These are phyloP conservation scores for Melampsora larici-populina DNA, from an alignment of 1,284 basidiomycete genomes.

Conservation along the genomic window DNA sequence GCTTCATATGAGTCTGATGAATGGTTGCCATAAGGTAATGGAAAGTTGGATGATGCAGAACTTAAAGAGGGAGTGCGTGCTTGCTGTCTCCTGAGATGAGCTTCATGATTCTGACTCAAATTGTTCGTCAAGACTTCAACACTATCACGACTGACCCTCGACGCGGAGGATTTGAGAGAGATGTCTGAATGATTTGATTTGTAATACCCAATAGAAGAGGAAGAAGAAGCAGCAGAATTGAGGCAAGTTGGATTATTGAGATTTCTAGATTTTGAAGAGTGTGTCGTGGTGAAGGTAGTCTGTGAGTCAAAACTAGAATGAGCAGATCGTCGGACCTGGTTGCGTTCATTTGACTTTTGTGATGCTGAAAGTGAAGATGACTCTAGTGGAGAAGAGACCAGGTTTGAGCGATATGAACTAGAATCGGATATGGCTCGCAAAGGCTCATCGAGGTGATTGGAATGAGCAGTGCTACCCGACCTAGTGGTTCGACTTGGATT, in stretches of 20 bases:
- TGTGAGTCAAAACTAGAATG: conserved; percentile 28
- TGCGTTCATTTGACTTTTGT: background rate
- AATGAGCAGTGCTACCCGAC: background rate
- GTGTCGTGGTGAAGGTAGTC: conserved; percentile 14
- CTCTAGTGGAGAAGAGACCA: background rate
- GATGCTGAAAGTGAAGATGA: background rate
- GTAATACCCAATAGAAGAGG: conserved; percentile 28
- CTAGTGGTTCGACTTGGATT: background rate
- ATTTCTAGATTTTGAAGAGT: conserved; percentile 14
- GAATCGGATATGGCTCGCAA: background rate
- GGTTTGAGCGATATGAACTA: background rate
- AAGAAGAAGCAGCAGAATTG: background rate
- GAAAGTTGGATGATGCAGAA: conserved; percentile 10
- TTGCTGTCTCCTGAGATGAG: background rate
- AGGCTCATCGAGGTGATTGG: background rate
- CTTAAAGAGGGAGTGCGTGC: conserved; percentile 8
- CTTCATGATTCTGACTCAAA: conserved; percentile 1
- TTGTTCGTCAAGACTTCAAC: too few relatives aligned
- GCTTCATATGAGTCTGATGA: conserved; percentile 34
- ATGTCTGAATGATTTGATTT: conserved; percentile 15
- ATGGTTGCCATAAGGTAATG: background rate
- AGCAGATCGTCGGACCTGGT: background rate
- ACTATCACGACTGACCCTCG: background rate
- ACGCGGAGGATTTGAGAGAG: conserved; percentile 6
- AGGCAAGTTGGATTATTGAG: background rate